These are phyloP conservation scores for Anacardium occidentale DNA, from an alignment of 345 rosid species.

Conservation along the genomic window DNA sequence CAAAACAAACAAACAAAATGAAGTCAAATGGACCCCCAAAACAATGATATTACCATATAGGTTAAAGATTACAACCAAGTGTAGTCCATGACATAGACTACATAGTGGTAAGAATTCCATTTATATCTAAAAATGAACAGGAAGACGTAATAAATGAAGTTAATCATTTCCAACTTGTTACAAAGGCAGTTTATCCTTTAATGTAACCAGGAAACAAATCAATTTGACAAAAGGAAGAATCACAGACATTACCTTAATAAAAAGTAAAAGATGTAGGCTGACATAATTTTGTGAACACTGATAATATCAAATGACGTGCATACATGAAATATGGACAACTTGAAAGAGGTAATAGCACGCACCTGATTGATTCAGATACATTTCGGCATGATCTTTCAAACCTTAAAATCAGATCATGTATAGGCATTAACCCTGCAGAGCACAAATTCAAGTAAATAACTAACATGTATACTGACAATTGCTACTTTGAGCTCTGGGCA, in stretches of 20 bases:
- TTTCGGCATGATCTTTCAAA: slow-evolving; percentile 81
- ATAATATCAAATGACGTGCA: neutral
- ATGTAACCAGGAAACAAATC: no score
- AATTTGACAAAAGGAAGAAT: no score
- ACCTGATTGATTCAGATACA: slow-evolving; percentile 87
- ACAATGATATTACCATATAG: neutral
- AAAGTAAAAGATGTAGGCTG: neutral
- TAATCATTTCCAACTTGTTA: no score
- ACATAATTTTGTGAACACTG: neutral
- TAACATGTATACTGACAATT: neutral
- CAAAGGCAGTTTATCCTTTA: no score
- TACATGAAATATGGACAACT: neutral
- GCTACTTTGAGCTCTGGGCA: slow-evolving; percentile 2
- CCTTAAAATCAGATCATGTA: slow-evolving; percentile 75
- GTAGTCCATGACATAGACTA: no score
- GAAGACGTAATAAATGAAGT: no score
- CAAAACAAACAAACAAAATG: slow-evolving; percentile 14
- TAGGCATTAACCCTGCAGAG: slow-evolving; percentile 75
- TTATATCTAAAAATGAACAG: no score
- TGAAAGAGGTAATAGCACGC: slow-evolving; percentile 10
- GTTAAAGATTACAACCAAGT: no score
- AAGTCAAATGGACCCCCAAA: slow-evolving; percentile 20
- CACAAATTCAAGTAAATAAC: slow-evolving; percentile 2
- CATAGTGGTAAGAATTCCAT: no score
- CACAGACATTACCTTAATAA: no score